Evolutionary conservation across 1,284 basidiomycete genomes (phyloP), one percentile per base, ranked within the genome.

Genomic region (Takashimella koratensis): DNA sequence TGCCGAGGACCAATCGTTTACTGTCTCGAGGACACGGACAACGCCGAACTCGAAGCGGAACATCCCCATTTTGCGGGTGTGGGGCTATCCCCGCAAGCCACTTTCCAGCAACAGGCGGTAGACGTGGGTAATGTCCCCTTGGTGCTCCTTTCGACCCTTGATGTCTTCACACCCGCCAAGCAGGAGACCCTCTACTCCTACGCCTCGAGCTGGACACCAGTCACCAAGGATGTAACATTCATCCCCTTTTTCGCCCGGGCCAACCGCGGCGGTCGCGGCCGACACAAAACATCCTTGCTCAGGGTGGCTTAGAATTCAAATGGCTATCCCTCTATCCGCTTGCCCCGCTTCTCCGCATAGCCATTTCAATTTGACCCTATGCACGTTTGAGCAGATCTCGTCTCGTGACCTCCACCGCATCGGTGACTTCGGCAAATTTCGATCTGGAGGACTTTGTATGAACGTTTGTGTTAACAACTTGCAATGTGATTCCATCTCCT

Each of bases 1-100:
- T 39, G 54, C 12, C 54, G 62, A n/a, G 62, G 62, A 13, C 62
- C 62, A 3, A 59, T 64, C 43, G 41, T 61, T n/a, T 62, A 59
- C 43, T 52, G 53, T 3, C 57, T 57, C 25, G 62, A 64, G 27
- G 52, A 56, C 0, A 30, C 51, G 27, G 62, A 64, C 52, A 64
- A 62, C 51, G 46, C 24, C 5, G n/a, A n/a, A 13, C 27, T 64
- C 26, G 62, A 64, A 43, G 22, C 25, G n/a, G 42, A 21, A 25
- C 52, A 61, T 27, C 44, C 46, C 4, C 62, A 64, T 52, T 64
- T 64, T 39, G 62, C 51, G 30, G 40, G 50, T 19, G 23, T 64
- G 5, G 59, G 59, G 3, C 24, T 64, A 12, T 24, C 22, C 8
- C 27, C 51, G 45, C 26, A 22, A 3, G 45, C 59, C 3, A 24